Conservation (phyloP, 2,329 filamentous ascomycete genomes). For the Periglandula ipomoeae region DNA sequence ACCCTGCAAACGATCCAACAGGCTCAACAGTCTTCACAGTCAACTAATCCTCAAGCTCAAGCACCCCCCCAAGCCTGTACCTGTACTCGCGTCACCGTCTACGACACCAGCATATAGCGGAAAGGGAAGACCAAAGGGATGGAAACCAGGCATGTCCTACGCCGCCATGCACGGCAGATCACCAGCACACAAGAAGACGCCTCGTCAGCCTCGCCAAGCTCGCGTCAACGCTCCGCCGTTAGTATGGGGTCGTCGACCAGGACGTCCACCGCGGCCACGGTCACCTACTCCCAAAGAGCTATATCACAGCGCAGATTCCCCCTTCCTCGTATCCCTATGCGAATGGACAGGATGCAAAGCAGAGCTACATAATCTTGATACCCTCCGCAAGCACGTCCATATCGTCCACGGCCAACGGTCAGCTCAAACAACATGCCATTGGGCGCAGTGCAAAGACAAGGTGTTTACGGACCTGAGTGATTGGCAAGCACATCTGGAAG, state of each 20-base stretch:
- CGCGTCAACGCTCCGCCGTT: slow-evolving; percentile 18
- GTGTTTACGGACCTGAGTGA: slow-evolving; percentile 12
- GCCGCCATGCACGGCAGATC: slow-evolving; percentile 13
- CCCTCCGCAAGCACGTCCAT: slow-evolving; percentile 43
- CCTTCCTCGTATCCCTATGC: slow-evolving; percentile 45
- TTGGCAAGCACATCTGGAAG: slow-evolving; percentile 43
- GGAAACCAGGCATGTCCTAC: slow-evolving; percentile 23
- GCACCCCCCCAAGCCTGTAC: neutral
- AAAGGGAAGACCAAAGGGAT: slow-evolving; percentile 40
- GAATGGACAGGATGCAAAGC: slow-evolving; percentile 52
- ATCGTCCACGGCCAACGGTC: slow-evolving; percentile 34
- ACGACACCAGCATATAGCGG: neutral
- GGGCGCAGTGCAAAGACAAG: slow-evolving; percentile 21
- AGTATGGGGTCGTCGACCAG: slow-evolving; percentile 28
- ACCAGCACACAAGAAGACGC: slow-evolving; percentile 6
- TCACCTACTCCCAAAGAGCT: slow-evolving; percentile 29
- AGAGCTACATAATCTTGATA: slow-evolving; percentile 54
- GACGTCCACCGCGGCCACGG: slow-evolving; percentile 31
- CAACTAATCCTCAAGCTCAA: too few species aligned
- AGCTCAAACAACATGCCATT: slow-evolving; percentile 16
- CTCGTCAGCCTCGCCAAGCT: slow-evolving; percentile 10
- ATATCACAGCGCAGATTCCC: slow-evolving; percentile 32
- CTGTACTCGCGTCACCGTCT: neutral
- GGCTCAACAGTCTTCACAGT: too few species aligned
- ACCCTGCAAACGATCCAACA: neutral